Evolutionary conservation across 2,329 filamentous ascomycete species (phyloP).

Genomic region (Fusarium gaditjirri): DNA sequence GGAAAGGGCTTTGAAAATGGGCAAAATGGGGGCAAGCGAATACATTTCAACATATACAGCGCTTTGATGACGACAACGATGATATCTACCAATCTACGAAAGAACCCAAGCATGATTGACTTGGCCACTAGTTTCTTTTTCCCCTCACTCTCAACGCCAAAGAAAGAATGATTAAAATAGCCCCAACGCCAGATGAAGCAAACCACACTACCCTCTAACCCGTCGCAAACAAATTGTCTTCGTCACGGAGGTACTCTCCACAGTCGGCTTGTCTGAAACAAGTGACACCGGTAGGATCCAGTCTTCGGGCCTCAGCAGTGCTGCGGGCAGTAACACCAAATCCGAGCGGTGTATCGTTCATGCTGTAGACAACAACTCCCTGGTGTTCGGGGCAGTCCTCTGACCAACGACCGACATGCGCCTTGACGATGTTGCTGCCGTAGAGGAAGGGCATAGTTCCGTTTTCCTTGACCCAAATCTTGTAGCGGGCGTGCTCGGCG

Average conservation of each 20-base stretch:
- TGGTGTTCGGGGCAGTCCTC: conserved; percentile 95
- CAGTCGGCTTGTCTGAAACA: conserved; percentile 93
- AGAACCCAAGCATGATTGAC: conserved; percentile 35
- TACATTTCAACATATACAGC: conserved; percentile 39
- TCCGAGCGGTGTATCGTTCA: conserved; percentile 93
- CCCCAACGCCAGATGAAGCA: conserved; percentile 43
- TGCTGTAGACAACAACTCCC: conserved; percentile 88
- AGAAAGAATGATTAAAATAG: conserved; percentile 35
- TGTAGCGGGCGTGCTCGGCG: conserved; percentile 90
- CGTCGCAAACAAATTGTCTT: conserved; percentile 71
- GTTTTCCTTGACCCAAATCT: conserved; percentile 96
- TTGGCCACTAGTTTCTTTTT: conserved; percentile 27
- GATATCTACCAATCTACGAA: conserved; percentile 36
- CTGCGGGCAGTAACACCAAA: conserved; percentile 93
- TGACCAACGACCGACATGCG: conserved; percentile 80
- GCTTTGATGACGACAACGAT: conserved; percentile 36
- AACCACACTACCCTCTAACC: conserved; percentile 48
- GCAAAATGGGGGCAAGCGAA: conserved; percentile 33
- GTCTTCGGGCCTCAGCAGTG: conserved; percentile 81
- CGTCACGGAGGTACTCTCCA: conserved; percentile 92
- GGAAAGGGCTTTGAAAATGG: not conserved
- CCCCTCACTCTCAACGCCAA: conserved; percentile 38
- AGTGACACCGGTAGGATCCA: conserved; percentile 91
- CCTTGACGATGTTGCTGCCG: conserved; percentile 84
- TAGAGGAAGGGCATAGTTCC: conserved; percentile 98